Base-by-base conservation (phyloP, 768 basidiomycete genomes). In the Suillus subaureus region DNA sequence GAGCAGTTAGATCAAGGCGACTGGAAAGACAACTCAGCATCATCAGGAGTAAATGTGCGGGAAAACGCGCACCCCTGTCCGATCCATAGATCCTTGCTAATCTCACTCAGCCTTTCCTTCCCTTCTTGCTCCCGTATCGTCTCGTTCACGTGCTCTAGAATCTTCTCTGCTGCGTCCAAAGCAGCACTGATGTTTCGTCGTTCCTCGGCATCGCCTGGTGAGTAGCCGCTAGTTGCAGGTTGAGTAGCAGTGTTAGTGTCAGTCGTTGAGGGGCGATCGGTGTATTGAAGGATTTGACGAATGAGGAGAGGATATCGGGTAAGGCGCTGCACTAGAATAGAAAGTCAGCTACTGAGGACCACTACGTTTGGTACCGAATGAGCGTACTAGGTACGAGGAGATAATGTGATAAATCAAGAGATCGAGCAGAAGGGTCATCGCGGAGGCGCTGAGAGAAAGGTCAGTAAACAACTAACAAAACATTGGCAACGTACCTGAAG, bases 221-320 rank as follows among this genome's bases (percentile, higher is more conserved):
- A 37, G 18, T 33, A 33, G 16, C 23, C 16, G 51, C 13, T 40
- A 35, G 64, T 52, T n/a, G 31, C 5, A 4, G 15, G 28, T 1
- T 26, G 26, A 7, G 33, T 33, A 23, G 13, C 3, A 21, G 33
- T 16, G 28, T 61, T 7, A 15, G 33, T 16, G 28, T 61, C 4
- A 15, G 52, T 39, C 1, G 52, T 16, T 16, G 86, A 85, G 1
- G 80, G 77, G 37, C 61, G 67, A 31, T 90, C 88, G 2, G 94
- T 96, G 73, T 96, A 93, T 26, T 89, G 85, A 31, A 94, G 74
- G 68, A 97, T 92, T 78, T 94, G 92, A 62, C 89, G 88, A 68
- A 98, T 89, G 39, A 98, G 83, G 0, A 99, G 82, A 0, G 97
- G 97, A 73, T 99, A 99, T 64, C 94, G 85, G 0, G 97, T 97